Conservation (phyloP, 352 stramenopile genomes). For the Phytophthora uliginosa region DNA sequence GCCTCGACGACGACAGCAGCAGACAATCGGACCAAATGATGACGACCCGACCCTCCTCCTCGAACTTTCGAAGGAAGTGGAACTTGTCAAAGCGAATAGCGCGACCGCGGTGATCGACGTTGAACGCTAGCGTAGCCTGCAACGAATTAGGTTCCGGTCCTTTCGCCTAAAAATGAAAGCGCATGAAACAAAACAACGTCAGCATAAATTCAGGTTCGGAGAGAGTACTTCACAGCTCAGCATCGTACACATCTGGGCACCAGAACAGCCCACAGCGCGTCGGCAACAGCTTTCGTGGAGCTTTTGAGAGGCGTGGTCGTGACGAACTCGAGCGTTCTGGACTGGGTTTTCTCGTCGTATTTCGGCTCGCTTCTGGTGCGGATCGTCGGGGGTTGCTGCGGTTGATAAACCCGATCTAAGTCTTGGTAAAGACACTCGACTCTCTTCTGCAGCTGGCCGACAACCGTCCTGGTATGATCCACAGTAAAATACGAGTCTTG, state of each 20-base stretch:
- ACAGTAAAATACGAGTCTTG: not conserved
- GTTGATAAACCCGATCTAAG: slow-evolving; percentile 10
- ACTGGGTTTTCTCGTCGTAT: slow-evolving; percentile 11
- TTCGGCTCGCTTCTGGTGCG: not conserved
- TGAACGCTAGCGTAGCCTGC: not conserved
- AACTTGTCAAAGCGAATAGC: slow-evolving; percentile 15
- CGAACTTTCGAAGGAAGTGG: slow-evolving; percentile 18
- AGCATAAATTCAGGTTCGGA: not conserved
- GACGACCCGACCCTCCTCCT: slow-evolving; percentile 16
- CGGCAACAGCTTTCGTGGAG: slow-evolving; percentile 4
- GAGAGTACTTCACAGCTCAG: too few species aligned
- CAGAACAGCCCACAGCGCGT: slow-evolving; percentile 15
- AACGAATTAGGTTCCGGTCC: not conserved
- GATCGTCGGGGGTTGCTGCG: not conserved
- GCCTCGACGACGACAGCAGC: slow-evolving; percentile 12
- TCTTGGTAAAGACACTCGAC: slow-evolving; percentile 11
- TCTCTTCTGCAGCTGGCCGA: slow-evolving; percentile 14
- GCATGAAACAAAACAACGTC: not conserved
- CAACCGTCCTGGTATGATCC: not conserved
- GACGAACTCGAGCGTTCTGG: slow-evolving; percentile 15
- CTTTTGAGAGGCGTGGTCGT: slow-evolving; percentile 21
- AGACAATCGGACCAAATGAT: slow-evolving; percentile 18
- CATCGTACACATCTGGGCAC: not conserved
- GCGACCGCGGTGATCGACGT: not conserved
- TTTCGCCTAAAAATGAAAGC: not conserved